Evolutionary conservation across 2,329 filamentous ascomycete species (phyloP), one percentile per base, ranked within the genome.

Genomic region (Penicillium verrucosum): DNA sequence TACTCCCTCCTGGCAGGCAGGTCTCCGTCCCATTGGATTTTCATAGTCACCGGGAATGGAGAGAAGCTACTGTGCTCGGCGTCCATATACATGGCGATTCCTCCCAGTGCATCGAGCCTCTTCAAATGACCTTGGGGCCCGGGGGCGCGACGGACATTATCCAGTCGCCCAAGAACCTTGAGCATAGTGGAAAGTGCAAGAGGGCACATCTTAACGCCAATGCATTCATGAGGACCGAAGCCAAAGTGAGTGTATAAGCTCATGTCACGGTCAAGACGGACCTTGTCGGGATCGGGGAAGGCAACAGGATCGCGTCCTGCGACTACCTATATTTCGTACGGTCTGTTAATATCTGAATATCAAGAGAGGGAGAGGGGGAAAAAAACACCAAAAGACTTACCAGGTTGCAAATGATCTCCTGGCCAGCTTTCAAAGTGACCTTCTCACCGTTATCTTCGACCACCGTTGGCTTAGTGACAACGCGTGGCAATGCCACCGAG

Each of bases 161-260:
- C 71, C 53, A 78, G 58, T 37, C 71, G 67, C 16, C 74, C 75
- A 32, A 78, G 66, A 0, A 76, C 71, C 57, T 73, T 74, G 10
- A 77, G 67, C 69, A 76, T 76, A 8, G 73, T 71, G 4, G 74
- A 70, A 40, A 74, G 62, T 30, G 67, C 70, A n/a, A 67, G 49
- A 46, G 71, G 68, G 52, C 69, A 71, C 29, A 73, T 62, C 12
- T 59, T 69, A 14, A 70, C 52, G 4, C 86, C 87, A 0, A 90
- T 74, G 61, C 83, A 87, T 14, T 81, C 75, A 63, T 89, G 85
- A 9, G 85, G 81, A 0, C 86, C 87, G 2, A 80, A 77, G 9
- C 84, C 83, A 61, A 87, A 86, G 69, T 85, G 82, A 55, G 88
- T 80, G 68, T 92, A 91, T 1, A 76, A 72, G 5, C 83, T 80